phyloP scores from a whole-genome alignment of 2,329 filamentous ascomycete genomes.

The Aspergillus sp. region DNA sequence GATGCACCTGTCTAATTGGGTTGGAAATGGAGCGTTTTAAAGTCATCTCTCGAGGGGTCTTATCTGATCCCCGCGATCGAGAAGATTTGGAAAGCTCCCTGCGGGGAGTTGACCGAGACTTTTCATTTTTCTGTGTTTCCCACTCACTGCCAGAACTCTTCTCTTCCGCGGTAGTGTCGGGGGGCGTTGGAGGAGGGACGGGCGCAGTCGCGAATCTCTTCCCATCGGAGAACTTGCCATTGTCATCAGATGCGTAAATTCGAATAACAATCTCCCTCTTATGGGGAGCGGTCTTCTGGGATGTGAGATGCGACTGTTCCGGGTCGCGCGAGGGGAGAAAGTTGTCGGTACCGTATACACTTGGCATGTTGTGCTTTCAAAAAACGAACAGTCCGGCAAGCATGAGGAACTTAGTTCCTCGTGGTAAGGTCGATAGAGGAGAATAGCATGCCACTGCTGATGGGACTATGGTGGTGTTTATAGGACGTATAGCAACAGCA shows the following conservation, averaged over 20 bases:
- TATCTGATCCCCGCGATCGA: too few relatives aligned
- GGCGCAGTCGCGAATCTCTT: constrained; percentile 14
- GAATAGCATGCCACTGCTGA: background rate
- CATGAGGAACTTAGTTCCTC: background rate
- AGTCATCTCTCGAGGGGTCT: too few relatives aligned
- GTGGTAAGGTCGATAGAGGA: background rate
- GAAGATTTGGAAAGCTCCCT: too few relatives aligned
- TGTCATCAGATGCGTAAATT: constrained; percentile 16
- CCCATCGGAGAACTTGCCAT: constrained; percentile 12
- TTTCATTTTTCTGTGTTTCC: constrained; percentile 13
- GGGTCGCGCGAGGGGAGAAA: constrained; percentile 18
- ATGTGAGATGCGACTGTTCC: constrained; percentile 27
- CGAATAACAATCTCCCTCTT: constrained; percentile 22
- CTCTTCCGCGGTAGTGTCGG: constrained; percentile 19
- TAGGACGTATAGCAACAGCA: constrained; percentile 1
- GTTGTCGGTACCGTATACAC: constrained; percentile 20
- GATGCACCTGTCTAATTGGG: too few relatives aligned
- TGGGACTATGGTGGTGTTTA: background rate
- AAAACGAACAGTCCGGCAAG: background rate
- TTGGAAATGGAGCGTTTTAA: too few relatives aligned
- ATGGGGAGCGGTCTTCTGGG: constrained; percentile 32
- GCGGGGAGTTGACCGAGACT: constrained; percentile 1
- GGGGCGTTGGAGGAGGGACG: constrained; percentile 31
- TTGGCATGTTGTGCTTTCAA: constrained; percentile 10
- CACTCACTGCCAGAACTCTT: constrained; percentile 11